These are phyloP conservation scores for Thelephora terrestris DNA, from an alignment of 1,284 basidiomycete genomes.

Conservation along the genomic window DNA sequence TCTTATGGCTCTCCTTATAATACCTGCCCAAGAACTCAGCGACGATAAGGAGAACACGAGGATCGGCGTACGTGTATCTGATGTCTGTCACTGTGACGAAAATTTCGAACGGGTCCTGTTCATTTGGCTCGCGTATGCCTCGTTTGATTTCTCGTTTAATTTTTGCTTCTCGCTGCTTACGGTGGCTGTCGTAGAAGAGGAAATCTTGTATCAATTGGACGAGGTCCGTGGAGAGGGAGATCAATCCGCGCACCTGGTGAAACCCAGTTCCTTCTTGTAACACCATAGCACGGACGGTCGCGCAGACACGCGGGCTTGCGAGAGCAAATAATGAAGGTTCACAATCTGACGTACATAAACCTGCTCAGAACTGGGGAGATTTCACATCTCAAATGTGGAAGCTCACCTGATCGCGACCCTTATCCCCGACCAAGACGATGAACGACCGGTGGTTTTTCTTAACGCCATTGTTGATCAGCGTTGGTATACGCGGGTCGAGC, in stretches of 20 bases:
- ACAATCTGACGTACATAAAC: constrained; percentile 53
- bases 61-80: constrained; percentile 72
- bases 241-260: constrained; percentile 62
- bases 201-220: background rate
- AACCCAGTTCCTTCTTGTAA: constrained; percentile 95
- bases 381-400: background rate
- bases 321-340: constrained; percentile 91
- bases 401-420: constrained; percentile 80
- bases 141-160: constrained; percentile 93
- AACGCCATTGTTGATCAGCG: constrained; percentile 90
- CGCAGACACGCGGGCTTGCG: constrained; percentile 82
- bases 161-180: constrained; percentile 93
- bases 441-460: constrained; percentile 90
- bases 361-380: background rate
- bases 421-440: constrained; percentile 95
- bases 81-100: constrained; percentile 99
- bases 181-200: constrained; percentile 50
- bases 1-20: constrained; percentile 93
- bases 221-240: background rate
- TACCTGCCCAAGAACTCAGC: constrained; percentile 32
- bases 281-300: constrained; percentile 93
- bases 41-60: background rate
- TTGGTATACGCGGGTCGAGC: constrained; percentile 87
- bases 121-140: constrained; percentile 88
- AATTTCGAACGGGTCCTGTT: constrained; percentile 96